A percentile compares a stretch with the other conserved stretches of the same genome.
These are phyloP conservation scores for Coniosporium apollinis DNA, from an alignment of 495 filamentous ascomycete species.

Conservation along the genomic window DNA sequence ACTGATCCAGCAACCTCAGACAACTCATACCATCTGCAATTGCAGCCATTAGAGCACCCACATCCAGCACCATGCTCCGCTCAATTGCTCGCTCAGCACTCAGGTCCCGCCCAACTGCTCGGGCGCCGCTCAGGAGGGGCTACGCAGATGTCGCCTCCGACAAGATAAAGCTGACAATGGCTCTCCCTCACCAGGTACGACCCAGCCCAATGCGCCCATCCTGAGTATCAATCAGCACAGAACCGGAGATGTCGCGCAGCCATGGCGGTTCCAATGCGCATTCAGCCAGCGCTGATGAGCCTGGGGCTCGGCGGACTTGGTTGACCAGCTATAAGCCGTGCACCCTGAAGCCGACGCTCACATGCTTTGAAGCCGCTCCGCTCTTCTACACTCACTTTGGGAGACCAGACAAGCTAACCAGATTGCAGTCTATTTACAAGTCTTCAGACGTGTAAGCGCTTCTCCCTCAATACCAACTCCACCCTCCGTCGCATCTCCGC, in stretches of 20 bases:
- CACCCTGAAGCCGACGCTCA: constrained; percentile 4
- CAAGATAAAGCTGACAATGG: constrained; percentile 93
- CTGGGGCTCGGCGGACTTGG: background rate
- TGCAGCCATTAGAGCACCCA: too few species aligned
- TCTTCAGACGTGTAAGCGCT: constrained; percentile 54
- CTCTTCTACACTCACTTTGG: background rate
- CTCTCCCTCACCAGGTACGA: constrained; percentile 94
- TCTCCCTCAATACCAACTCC: constrained; percentile 6
- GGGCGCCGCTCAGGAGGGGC: constrained; percentile 60
- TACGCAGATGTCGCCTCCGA: constrained; percentile 91
- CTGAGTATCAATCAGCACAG: too few species aligned
- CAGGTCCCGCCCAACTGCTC: constrained; percentile 51
- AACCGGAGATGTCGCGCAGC: too few species aligned
- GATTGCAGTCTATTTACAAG: constrained; percentile 50
- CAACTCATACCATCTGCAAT: too few species aligned
- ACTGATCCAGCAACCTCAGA: too few species aligned
- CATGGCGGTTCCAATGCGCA: background rate
- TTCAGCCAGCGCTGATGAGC: background rate
- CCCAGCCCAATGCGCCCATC: constrained; percentile 2
- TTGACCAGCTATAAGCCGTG: background rate
- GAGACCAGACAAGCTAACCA: background rate
- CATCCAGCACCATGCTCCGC: constrained; percentile 63
- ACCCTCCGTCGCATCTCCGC: constrained; percentile 2
- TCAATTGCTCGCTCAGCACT: constrained; percentile 78
- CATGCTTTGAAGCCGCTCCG: background rate